Evolutionary conservation across 768 basidiomycete genomes (phyloP).

Genomic region (Amanita exitialis): DNA sequence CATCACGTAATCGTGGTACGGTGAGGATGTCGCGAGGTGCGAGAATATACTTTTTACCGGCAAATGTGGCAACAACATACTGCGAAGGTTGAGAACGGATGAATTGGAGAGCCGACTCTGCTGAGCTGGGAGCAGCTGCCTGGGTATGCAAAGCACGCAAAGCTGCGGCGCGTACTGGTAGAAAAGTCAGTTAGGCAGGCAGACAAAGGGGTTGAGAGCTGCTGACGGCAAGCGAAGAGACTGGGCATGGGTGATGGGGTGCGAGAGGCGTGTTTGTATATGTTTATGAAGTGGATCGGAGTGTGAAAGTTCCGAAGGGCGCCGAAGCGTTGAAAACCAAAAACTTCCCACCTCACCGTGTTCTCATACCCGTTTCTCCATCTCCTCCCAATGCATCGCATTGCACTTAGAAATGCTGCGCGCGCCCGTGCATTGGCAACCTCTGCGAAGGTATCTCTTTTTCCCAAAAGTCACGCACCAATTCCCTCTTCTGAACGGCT

Average conservation of each 20-base stretch:
- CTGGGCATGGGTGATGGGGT: constrained; percentile 17
- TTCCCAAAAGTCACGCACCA: background rate
- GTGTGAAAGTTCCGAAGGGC: constrained; percentile 39
- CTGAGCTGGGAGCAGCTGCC: constrained; percentile 22
- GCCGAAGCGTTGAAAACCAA: constrained; percentile 29
- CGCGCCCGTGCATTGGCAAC: constrained; percentile 69
- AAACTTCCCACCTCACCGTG: constrained; percentile 28
- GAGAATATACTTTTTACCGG: constrained; percentile 81
- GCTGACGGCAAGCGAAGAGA: constrained; percentile 23
- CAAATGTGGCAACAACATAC: constrained; percentile 85
- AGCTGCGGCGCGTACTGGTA: constrained; percentile 10
- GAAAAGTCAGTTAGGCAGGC: constrained; percentile 5
- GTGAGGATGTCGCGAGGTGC: constrained; percentile 89
- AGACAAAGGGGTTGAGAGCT: background rate
- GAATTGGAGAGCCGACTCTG: constrained; percentile 61
- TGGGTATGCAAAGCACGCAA: constrained; percentile 16
- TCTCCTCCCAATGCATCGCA: constrained; percentile 61
- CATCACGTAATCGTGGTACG: constrained; percentile 81
- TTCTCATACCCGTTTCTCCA: constrained; percentile 30
- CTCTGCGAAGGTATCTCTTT: constrained; percentile 43
- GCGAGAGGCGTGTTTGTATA: constrained; percentile 10
- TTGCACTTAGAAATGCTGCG: constrained; percentile 77
- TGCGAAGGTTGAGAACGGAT: constrained; percentile 87
- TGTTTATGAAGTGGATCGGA: constrained; percentile 22
- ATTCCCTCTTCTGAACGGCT: constrained; percentile 14